Conservation (phyloP, 768 basidiomycete genomes). For the Gymnopilus dilepis region DNA sequence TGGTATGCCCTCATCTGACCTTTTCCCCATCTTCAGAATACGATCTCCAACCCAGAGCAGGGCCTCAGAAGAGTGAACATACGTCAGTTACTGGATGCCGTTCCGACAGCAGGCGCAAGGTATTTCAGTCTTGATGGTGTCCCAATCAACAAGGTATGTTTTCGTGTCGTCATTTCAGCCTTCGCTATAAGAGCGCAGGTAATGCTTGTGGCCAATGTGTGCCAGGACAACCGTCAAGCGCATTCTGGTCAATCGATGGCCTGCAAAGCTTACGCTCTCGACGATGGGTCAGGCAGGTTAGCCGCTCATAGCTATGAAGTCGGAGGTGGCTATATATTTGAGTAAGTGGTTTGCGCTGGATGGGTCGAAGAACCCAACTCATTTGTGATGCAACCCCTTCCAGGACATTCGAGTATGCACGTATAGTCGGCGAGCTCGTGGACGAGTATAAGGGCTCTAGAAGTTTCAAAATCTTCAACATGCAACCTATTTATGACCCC, state of each 20-base stretch:
- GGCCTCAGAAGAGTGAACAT: constrained; percentile 26
- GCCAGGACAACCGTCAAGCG: neutral
- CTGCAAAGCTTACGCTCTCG: constrained; percentile 23
- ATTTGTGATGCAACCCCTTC: neutral
- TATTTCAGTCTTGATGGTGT: constrained; percentile 19
- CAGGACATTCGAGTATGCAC: constrained; percentile 25
- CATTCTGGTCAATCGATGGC: neutral
- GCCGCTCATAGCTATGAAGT: constrained; percentile 17
- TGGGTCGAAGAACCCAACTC: neutral
- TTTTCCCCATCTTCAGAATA: constrained; percentile 11
- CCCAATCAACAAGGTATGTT: constrained; percentile 22
- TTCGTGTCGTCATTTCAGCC: neutral
- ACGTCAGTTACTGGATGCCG: constrained; percentile 23
- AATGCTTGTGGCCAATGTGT: constrained; percentile 29
- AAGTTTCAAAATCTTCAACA: constrained; percentile 42
- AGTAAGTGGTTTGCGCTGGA: constrained; percentile 5
- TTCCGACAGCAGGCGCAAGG: neutral
- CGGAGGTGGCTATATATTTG: constrained; percentile 7
- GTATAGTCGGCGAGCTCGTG: constrained; percentile 30
- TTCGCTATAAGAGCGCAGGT: constrained; percentile 18
- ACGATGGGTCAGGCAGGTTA: constrained; percentile 39
- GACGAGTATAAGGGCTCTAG: constrained; percentile 22
- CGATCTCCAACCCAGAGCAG: constrained; percentile 14
- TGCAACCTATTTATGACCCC: constrained; percentile 68
- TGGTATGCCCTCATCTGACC: neutral